Evolutionary conservation across 495 filamentous ascomycete genomes (phyloP), one percentile per base, ranked within the genome.

Genomic region (Aspergillus bridgeri): DNA sequence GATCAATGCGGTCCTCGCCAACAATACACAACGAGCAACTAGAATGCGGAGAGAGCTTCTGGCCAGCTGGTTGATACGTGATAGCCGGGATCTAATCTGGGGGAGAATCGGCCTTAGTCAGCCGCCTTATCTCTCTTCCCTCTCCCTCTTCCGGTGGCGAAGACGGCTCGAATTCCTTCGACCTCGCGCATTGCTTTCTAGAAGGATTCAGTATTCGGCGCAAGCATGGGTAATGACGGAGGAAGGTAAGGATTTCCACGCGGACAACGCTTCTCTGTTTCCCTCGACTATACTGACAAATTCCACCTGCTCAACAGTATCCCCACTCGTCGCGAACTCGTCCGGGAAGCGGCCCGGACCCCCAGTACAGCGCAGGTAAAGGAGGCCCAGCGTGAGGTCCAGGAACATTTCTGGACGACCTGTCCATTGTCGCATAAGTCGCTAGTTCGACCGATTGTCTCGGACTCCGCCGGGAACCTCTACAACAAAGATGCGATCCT

Each of bases 401-500:
- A 90, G 71, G 81, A 85, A 63, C 89, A 98, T 69, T 82, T 83
- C 69, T 98, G 94, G 94, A 84, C 79, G 0, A 87, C 84, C 52
- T 95, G 93, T 58, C 91, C 92, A 0, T 79, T 98, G 38, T 95
- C 91, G 2, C 89, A 90, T 42, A 82, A 85, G 61, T 84, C 83
- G 0, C 80, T 98, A 3, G 73, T 83, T 3, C 72, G 81, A 15
- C 89, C 92, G 2, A 78, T 92, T 1, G 93, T 98, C 15, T 93
- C 90, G 1, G 94, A 99, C 72, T 87, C 79, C 27, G 79, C 81
- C 4, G 95, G 94, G 1, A 87, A 86, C 20, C 83, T 99, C 2
- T 99, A 96, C 77, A 98, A 96, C 66, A 98, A 97, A 71, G 92
- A 98, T 67, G 85, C 90, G 0, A 81, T 98, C 44, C 75, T 99